Percentiles rank a stretch among this genome's conserved stretches.
These are phyloP conservation scores for Aspergillus alliaceus DNA, from an alignment of 2,329 filamentous ascomycete species.

Conservation along the genomic window DNA sequence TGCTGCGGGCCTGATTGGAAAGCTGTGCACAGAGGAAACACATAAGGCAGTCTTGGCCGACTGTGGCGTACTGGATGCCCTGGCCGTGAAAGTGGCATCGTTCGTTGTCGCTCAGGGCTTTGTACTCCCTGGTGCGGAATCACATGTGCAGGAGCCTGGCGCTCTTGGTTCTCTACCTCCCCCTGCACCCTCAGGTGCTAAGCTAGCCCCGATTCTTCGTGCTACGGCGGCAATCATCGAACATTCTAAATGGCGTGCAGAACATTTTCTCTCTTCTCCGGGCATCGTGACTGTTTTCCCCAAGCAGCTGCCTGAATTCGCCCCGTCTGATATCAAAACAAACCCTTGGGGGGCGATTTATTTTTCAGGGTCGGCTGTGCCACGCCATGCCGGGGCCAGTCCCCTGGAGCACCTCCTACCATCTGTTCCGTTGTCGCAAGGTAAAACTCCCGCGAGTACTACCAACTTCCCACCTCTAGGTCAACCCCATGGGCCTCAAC, in stretches of 20 bases:
- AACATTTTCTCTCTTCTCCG: slow-evolving; percentile 68
- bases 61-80: slow-evolving; percentile 72
- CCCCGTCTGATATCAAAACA: slow-evolving; percentile 49
- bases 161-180: slow-evolving; percentile 60
- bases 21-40: slow-evolving; percentile 66
- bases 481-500: slow-evolving; percentile 33
- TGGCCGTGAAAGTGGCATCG: slow-evolving; percentile 71
- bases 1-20: slow-evolving; percentile 53
- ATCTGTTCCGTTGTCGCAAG: slow-evolving; percentile 37
- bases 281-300: slow-evolving; percentile 70
- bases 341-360: slow-evolving; percentile 56
- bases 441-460: slow-evolving; percentile 27
- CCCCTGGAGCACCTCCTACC: slow-evolving; percentile 69
- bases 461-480: slow-evolving; percentile 58
- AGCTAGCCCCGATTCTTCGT: slow-evolving; percentile 70
- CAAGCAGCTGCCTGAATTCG: slow-evolving; percentile 52
- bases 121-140: slow-evolving; percentile 65
- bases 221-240: slow-evolving; percentile 75
- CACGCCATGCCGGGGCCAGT: slow-evolving; percentile 49
- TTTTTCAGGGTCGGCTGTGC: slow-evolving; percentile 51
- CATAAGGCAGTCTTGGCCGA: slow-evolving; percentile 73
- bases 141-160: slow-evolving; percentile 55
- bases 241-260: slow-evolving; percentile 75
- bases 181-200: slow-evolving; percentile 59
- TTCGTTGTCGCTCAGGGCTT: slow-evolving; percentile 68